Evolutionary conservation across 2,329 filamentous ascomycete species (phyloP), one percentile per base, ranked within the genome.

Genomic region (Penicillium italicum): DNA sequence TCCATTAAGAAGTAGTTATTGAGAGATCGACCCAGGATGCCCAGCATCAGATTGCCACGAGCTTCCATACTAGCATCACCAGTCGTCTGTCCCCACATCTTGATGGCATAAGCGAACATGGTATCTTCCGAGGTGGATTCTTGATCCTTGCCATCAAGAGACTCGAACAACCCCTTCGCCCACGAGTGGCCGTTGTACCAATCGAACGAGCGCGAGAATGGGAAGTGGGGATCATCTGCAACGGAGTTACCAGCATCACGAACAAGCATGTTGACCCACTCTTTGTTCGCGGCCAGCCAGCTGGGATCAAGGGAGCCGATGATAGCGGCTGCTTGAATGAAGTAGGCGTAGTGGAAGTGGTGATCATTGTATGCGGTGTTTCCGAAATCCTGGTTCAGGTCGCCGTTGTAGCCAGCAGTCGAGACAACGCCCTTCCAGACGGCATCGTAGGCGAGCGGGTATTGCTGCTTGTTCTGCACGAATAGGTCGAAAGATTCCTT

Each of bases 111-210:
- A 7, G 85, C 84, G 57, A 89, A 87, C 85, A 97, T 91, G 60
- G 86, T 85, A 72, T 97, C 94, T 74, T 97, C 93, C 0, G 90
- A 93, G 43, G 88, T 90, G 30, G 90, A 94, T 72, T 97, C 94
- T 75, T 80, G 74, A 38, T 81, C 79, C 56, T 80, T 81, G 8
- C 80, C 80, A 50, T 83, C 81, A 6, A 75, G 78, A 18, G 80
- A 82, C 41, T 78, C 77, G 58, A 78, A 80, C 1, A 83, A 69
- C 1, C 76, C 78, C 66, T 81, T 91, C 2, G 93, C 93, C 91
- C 93, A 97, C 56, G 88, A 91, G 79, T 97, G 94, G 2, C 93
- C 94, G 67, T 95, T 86, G 72, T 87, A 97, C 90, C 91, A 97
- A 74, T 97, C 94, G 68, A 97, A 97, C 54, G 80, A 84, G 46